Percentiles rank a stretch among this genome's conserved stretches.
Conservation (phyloP, 768 basidiomycete genomes). For the Sporobolomyces roseus region DNA sequence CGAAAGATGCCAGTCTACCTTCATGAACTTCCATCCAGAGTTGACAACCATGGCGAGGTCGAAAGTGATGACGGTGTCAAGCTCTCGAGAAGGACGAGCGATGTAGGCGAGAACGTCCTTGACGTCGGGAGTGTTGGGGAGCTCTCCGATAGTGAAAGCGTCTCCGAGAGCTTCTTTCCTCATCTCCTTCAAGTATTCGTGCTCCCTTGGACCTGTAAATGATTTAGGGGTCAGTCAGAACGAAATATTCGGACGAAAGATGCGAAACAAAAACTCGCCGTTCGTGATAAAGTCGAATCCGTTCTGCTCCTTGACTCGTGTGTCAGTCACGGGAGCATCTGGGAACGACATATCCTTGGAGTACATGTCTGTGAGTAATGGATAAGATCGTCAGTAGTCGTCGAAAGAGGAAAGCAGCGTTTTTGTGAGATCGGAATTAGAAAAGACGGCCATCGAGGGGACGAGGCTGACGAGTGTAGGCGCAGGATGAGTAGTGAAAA, state of each 20-base stretch:
- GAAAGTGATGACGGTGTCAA: slow-evolving; percentile 61
- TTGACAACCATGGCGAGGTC: neutral
- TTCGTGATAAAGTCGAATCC: slow-evolving; percentile 15
- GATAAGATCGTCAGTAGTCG: too few relatives aligned
- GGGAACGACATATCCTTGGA: slow-evolving; percentile 64
- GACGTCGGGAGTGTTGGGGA: slow-evolving; percentile 48
- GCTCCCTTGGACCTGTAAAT: too few relatives aligned
- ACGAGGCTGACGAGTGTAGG: too few relatives aligned
- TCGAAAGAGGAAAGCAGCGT: too few relatives aligned
- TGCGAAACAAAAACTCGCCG: too few relatives aligned
- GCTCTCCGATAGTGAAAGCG: slow-evolving; percentile 47
- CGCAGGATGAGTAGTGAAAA: neutral
- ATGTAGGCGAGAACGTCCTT: slow-evolving; percentile 58
- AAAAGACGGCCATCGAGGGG: too few relatives aligned
- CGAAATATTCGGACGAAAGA: too few relatives aligned
- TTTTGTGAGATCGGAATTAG: too few relatives aligned
- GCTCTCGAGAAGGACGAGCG: slow-evolving; percentile 56
- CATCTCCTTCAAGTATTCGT: slow-evolving; percentile 69
- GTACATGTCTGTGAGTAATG: slow-evolving; percentile 49
- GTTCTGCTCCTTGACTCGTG: slow-evolving; percentile 44
- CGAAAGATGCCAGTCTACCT: neutral
- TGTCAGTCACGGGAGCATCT: slow-evolving; percentile 61
- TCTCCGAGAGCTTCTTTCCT: slow-evolving; percentile 59
- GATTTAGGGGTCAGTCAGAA: too few relatives aligned
- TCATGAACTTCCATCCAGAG: slow-evolving; percentile 11